Percentiles rank a stretch among this genome's conserved stretches.
Conservation (phyloP, 2,329 filamentous ascomycete species). For the Fusarium sacchari region DNA sequence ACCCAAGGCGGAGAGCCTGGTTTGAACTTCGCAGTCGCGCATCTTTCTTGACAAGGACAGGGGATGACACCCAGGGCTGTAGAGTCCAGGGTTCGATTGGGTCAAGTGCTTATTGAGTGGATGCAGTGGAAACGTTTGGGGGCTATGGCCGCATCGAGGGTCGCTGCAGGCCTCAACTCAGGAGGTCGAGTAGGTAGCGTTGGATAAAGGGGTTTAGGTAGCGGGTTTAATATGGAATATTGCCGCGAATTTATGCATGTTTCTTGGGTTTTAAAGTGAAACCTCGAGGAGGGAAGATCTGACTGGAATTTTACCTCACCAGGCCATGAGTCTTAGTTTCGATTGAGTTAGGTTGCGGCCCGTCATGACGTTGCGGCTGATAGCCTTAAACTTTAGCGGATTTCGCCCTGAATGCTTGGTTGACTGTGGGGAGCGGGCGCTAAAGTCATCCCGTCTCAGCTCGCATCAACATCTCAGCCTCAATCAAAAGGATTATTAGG, state of each 20-base stretch:
- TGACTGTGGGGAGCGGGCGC: slow-evolving; percentile 26
- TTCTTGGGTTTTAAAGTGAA: not conserved
- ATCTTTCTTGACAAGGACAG: slow-evolving; percentile 12
- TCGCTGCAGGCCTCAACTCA: slow-evolving; percentile 20
- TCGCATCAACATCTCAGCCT: not conserved
- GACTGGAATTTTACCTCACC: not conserved
- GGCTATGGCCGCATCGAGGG: slow-evolving; percentile 8
- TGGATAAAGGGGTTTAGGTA: not conserved
- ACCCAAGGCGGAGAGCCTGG: slow-evolving; percentile 25
- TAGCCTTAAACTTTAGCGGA: slow-evolving; percentile 14
- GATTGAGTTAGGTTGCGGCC: not conserved
- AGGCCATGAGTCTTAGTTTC: not conserved
- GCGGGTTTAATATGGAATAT: not conserved
- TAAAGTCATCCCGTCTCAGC: slow-evolving; percentile 6
- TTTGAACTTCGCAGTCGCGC: slow-evolving; percentile 21
- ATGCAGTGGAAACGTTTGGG: slow-evolving; percentile 5
- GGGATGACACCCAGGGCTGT: slow-evolving; percentile 24
- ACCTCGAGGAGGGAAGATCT: not conserved
- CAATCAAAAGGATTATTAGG: not conserved
- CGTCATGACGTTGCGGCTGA: slow-evolving; percentile 7
- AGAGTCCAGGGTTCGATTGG: slow-evolving; percentile 31
- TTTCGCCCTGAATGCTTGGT: slow-evolving; percentile 8
- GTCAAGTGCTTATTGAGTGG: slow-evolving; percentile 25
- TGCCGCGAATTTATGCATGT: not conserved
- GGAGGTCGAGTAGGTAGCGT: not conserved